Evolutionary conservation across 2,329 filamentous ascomycete species (phyloP).

Genomic region (Aureobasidium leucospermi): DNA sequence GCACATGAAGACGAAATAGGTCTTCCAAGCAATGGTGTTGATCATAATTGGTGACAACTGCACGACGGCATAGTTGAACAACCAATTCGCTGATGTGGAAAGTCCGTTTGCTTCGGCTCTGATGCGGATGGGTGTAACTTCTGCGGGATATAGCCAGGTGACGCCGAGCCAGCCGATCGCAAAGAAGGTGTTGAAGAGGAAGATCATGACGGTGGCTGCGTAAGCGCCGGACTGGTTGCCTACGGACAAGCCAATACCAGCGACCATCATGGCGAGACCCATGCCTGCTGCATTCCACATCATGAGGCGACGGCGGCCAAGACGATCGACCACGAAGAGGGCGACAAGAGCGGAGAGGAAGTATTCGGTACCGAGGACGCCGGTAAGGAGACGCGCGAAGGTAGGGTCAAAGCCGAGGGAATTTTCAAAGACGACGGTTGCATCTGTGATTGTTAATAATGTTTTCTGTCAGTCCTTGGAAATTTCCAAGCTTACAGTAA

Average conservation of each 20-base stretch:
- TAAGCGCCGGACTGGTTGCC: not conserved
- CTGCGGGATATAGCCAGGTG: conserved; percentile 29
- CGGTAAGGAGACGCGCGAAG: conserved; percentile 20
- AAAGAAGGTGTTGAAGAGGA: conserved; percentile 32
- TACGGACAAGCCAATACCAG: conserved; percentile 14
- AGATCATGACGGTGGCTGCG: conserved; percentile 30
- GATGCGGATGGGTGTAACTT: conserved; percentile 29
- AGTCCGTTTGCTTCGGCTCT: conserved; percentile 29
- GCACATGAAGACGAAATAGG: conserved; percentile 55
- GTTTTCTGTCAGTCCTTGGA: too few species aligned
- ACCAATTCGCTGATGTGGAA: conserved; percentile 50
- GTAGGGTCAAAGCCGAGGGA: conserved; percentile 19
- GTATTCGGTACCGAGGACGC: conserved; percentile 24
- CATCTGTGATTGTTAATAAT: not conserved
- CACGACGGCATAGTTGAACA: conserved; percentile 44
- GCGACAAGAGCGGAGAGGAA: conserved; percentile 21
- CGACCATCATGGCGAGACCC: conserved; percentile 19
- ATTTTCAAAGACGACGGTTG: conserved; percentile 17
- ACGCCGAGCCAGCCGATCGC: conserved; percentile 29
- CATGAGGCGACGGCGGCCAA: conserved; percentile 24
- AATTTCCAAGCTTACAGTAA: not conserved
- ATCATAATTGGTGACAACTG: conserved; percentile 48
- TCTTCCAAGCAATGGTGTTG: conserved; percentile 49
- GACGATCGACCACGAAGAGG: conserved; percentile 25
- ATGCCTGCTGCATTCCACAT: conserved; percentile 23